phyloP scores from a whole-genome alignment of 768 basidiomycete species.

The Boletus rubroflammeus region DNA sequence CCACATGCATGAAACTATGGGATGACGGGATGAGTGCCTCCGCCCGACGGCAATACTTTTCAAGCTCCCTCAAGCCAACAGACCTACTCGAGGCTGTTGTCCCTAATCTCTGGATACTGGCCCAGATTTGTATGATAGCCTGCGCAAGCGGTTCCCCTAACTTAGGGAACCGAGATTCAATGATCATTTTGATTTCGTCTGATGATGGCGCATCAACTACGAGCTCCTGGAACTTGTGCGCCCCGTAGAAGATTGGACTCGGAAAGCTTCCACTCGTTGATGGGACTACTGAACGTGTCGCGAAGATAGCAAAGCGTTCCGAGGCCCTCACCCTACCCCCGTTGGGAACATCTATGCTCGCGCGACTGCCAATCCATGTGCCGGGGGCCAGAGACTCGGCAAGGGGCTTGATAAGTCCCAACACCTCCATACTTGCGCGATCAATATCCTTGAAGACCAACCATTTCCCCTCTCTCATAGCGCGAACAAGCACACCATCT shows the following conservation, averaged over 20 bases:
- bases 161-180: slow-evolving; percentile 61
- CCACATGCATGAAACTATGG: slow-evolving; percentile 42
- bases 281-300: slow-evolving; percentile 68
- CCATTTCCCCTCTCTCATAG: slow-evolving; percentile 90
- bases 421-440: slow-evolving; percentile 82
- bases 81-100: slow-evolving; percentile 51
- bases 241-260: slow-evolving; percentile 72
- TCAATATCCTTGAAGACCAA: slow-evolving; percentile 92
- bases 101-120: slow-evolving; percentile 48
- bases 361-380: slow-evolving; percentile 74
- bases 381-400: slow-evolving; percentile 66
- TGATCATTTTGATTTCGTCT: slow-evolving; percentile 67
- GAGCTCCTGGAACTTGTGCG: slow-evolving; percentile 80
- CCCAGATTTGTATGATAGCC: slow-evolving; percentile 70
- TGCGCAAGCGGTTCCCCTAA: slow-evolving; percentile 47
- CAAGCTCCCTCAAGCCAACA: slow-evolving; percentile 75
- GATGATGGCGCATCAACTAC: slow-evolving; percentile 54
- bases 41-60: slow-evolving; percentile 79
- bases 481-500: slow-evolving; percentile 87
- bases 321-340: slow-evolving; percentile 72
- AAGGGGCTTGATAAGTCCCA: slow-evolving; percentile 82
- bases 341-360: slow-evolving; percentile 67
- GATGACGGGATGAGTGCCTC: slow-evolving; percentile 54
- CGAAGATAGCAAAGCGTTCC: slow-evolving; percentile 82
- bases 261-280: slow-evolving; percentile 48